Percentiles rank a stretch among this genome's conserved stretches.
These are phyloP conservation scores for Porcisia hertigi DNA, from an alignment of 208 protist genomes.

Conservation along the genomic window DNA sequence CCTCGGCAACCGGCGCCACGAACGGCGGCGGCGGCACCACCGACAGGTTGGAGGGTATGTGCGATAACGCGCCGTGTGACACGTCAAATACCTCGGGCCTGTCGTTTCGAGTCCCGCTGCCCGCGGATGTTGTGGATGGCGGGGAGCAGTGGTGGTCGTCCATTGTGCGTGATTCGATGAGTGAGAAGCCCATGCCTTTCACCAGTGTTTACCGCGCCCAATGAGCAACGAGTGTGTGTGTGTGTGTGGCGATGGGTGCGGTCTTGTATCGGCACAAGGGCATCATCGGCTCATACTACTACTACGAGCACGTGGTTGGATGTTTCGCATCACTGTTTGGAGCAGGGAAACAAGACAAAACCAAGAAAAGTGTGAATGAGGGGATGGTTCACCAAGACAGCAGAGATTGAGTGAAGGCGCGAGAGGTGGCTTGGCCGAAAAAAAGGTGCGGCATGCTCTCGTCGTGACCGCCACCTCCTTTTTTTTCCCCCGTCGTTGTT, in stretches of 20 bases:
- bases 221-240: neutral
- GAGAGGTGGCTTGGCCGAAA: no score
- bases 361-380: no score
- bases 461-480: no score
- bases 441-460: no score
- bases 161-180: slow-evolving; percentile 29
- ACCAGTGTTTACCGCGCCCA: slow-evolving; percentile 6
- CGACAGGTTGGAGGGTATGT: neutral
- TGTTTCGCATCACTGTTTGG: no score
- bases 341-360: no score
- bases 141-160: slow-evolving; percentile 52
- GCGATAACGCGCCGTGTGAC: slow-evolving; percentile 1
- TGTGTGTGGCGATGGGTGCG: neutral
- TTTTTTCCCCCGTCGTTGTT: no score
- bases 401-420: no score
- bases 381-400: no score
- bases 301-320: no score
- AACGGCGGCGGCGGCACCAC: neutral
- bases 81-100: slow-evolving; percentile 31
- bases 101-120: slow-evolving; percentile 59
- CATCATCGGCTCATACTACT: no score
- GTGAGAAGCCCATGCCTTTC: slow-evolving; percentile 26
- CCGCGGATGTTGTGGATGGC: slow-evolving; percentile 63
- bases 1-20: neutral
- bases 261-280: neutral